phyloP scores from a whole-genome alignment of 305 asterid species.

The Fraxinus nigra region DNA sequence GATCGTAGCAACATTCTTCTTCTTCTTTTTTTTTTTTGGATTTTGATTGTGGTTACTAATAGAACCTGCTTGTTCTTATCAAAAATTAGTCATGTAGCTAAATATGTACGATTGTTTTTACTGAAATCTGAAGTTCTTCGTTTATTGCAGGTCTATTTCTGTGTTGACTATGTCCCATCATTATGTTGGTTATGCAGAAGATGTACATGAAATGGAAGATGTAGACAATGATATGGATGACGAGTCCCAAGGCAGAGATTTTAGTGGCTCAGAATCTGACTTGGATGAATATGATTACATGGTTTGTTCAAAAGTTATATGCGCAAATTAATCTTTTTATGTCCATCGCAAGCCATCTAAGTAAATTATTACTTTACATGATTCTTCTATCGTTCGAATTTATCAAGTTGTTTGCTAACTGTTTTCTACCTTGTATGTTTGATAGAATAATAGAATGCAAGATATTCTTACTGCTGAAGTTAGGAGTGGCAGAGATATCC shows the following conservation, averaged over 20 bases:
- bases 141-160: slow-evolving; percentile 24
- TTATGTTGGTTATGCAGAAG: slow-evolving; percentile 69
- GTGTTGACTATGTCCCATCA: slow-evolving; percentile 55
- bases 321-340: background rate
- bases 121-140: slow-evolving; percentile 5
- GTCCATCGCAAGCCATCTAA: background rate
- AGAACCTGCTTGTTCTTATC: background rate
- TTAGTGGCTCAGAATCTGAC: slow-evolving; percentile 71
- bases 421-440: background rate
- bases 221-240: slow-evolving; percentile 62
- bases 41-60: background rate
- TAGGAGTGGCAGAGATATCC: slow-evolving; percentile 78
- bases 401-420: background rate
- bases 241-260: slow-evolving; percentile 47
- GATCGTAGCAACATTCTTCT: too few relatives aligned
- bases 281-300: slow-evolving; percentile 62
- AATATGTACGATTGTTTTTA: background rate
- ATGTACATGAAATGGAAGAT: slow-evolving; percentile 70
- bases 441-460: slow-evolving; percentile 42
- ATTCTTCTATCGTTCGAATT: background rate
- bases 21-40: too few relatives aligned
- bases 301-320: slow-evolving; percentile 40
- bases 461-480: slow-evolving; percentile 92
- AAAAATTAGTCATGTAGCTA: background rate
- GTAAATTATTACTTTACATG: background rate